Percentiles rank a stretch among this genome's conserved stretches.
phyloP scores from a whole-genome alignment of 2,329 filamentous ascomycete genomes.

The Plectosphaerella cucumerina region DNA sequence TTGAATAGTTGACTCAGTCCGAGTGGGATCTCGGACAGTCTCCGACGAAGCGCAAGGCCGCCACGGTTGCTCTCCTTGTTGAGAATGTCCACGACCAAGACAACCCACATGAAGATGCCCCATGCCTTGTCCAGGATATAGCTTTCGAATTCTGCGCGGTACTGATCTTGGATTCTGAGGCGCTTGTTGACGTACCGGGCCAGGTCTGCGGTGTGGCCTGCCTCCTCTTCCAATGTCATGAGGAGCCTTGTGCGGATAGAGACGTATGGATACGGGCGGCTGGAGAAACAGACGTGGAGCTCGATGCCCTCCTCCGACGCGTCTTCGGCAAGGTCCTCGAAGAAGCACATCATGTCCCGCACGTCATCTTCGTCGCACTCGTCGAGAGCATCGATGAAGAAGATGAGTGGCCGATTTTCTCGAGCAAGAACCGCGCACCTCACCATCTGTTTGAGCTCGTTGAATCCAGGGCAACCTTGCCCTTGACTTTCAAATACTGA shows the following conservation, averaged over 20 bases:
- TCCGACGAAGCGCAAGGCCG: conserved; percentile 7
- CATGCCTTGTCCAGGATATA: conserved; percentile 30
- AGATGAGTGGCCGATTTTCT: conserved; percentile 8
- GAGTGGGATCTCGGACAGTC: conserved; percentile 23
- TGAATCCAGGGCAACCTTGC: not conserved
- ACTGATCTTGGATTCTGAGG: conserved; percentile 15
- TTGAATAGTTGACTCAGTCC: conserved; percentile 40
- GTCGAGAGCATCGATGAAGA: conserved; percentile 40
- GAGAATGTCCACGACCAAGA: conserved; percentile 33
- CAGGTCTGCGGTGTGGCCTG: conserved; percentile 31
- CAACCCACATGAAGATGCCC: conserved; percentile 39
- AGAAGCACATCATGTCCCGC: conserved; percentile 36
- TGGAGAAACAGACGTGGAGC: conserved; percentile 38
- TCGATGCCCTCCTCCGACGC: conserved; percentile 4
- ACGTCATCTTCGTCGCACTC: conserved; percentile 40
- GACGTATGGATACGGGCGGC: conserved; percentile 43
- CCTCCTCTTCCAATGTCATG: conserved; percentile 28
- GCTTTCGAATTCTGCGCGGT: not conserved
- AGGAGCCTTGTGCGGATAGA: conserved; percentile 19
- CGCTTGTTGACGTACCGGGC: conserved; percentile 21
- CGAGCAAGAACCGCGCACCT: conserved; percentile 4
- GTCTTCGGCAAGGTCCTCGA: conserved; percentile 30
- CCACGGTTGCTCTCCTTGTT: conserved; percentile 27
- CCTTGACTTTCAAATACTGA: not conserved
- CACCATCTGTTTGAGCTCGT: conserved; percentile 1